Conservation (phyloP, 2,329 filamentous ascomycete genomes). For the Penicillium sp. region DNA sequence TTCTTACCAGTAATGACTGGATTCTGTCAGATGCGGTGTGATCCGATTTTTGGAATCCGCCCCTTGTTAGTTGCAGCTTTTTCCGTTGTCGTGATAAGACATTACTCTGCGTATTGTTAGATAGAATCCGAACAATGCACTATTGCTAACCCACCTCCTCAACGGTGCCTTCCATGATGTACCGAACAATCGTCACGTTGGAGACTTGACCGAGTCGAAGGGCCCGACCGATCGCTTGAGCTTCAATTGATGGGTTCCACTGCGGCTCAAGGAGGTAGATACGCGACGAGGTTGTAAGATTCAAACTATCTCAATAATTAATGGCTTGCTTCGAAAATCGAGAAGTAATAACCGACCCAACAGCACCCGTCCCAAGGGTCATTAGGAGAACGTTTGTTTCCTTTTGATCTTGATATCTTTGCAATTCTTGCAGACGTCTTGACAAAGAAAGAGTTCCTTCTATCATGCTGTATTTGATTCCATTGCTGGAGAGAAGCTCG, state of each 20-base stretch:
- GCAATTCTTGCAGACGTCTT: not conserved
- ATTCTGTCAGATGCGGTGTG: not conserved
- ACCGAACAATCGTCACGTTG: slow-evolving; percentile 1
- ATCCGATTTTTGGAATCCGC: not conserved
- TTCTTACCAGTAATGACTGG: not conserved
- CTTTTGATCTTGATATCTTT: not conserved
- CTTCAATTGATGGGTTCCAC: slow-evolving; percentile 10
- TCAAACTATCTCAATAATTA: not conserved
- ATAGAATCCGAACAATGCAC: not conserved
- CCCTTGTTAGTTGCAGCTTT: not conserved
- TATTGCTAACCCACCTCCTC: slow-evolving; percentile 2
- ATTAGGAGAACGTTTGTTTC: not conserved
- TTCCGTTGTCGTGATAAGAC: slow-evolving; percentile 1
- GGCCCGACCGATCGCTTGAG: slow-evolving; percentile 5
- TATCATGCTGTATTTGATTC: not conserved
- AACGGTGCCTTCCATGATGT: slow-evolving; percentile 2
- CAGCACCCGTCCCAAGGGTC: not conserved
- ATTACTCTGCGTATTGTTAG: slow-evolving; percentile 3
- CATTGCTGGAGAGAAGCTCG: not conserved
- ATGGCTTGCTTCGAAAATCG: not conserved
- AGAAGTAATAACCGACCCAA: not conserved
- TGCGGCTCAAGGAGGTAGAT: slow-evolving; percentile 10
- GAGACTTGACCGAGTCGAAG: slow-evolving; percentile 6
- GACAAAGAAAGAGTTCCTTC: not conserved
- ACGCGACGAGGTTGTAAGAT: not conserved